These are phyloP conservation scores for Citrus medica DNA, from an alignment of 345 rosid genomes.

Conservation along the genomic window DNA sequence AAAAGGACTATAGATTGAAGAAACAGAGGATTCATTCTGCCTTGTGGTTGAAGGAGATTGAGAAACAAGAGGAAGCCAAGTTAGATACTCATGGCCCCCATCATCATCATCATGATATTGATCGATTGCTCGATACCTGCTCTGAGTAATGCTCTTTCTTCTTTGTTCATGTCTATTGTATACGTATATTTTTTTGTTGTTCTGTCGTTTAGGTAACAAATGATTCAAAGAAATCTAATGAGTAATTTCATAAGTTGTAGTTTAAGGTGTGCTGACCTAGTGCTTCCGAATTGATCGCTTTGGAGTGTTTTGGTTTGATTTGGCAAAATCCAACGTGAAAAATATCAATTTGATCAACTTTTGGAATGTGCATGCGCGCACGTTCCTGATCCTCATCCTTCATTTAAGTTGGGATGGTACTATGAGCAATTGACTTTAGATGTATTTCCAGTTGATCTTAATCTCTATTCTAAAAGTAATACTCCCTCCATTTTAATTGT, in stretches of 20 bases:
- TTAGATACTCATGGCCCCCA: slow-evolving; percentile 35
- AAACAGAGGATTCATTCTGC: slow-evolving; percentile 91
- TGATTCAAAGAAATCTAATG: too few species aligned
- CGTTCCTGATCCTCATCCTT: too few species aligned
- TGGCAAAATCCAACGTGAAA: not conserved
- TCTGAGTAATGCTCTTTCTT: slow-evolving; percentile 54
- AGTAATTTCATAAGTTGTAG: not conserved
- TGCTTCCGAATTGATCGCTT: not conserved
- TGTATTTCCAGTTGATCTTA: not conserved
- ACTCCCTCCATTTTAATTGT: not conserved
- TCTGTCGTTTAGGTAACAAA: not conserved
- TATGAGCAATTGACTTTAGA: not conserved
- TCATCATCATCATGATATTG: slow-evolving; percentile 53
- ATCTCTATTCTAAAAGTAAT: not conserved
- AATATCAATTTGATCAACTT: too few species aligned
- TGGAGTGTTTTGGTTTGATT: not conserved
- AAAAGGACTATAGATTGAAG: slow-evolving; percentile 88
- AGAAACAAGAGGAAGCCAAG: slow-evolving; percentile 75
- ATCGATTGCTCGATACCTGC: slow-evolving; percentile 76
- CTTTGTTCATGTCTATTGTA: too few species aligned
- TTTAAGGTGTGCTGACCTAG: not conserved
- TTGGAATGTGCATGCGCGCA: not conserved
- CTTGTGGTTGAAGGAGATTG: slow-evolving; percentile 89
- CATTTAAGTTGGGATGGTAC: not conserved
- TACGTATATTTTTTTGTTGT: too few species aligned